Percentiles rank a stretch among this genome's conserved stretches.
Evolutionary conservation across 2,329 filamentous ascomycete genomes (phyloP).

Genomic region (Lizonia empirigonia): DNA sequence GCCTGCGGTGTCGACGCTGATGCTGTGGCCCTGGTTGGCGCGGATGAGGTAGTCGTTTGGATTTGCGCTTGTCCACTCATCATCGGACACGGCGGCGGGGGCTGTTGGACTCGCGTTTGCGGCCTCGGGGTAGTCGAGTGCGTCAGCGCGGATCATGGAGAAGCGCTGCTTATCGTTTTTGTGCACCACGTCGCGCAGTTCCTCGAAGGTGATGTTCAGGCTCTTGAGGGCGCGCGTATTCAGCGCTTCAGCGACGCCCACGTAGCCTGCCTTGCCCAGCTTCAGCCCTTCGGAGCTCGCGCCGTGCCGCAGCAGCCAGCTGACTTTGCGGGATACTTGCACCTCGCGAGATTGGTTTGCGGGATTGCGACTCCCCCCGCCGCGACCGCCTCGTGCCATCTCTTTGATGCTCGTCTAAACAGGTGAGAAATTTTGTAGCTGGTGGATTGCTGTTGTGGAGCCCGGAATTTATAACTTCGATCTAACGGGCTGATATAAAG

Average conservation of each 20-base stretch:
- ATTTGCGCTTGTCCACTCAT: constrained; percentile 43
- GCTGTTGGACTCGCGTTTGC: too few relatives aligned
- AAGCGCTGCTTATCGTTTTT: constrained; percentile 92
- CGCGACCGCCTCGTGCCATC: constrained; percentile 40
- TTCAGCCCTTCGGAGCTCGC: constrained; percentile 65
- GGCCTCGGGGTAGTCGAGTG: constrained; percentile 14
- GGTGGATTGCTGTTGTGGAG: neutral
- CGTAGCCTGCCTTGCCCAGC: constrained; percentile 64
- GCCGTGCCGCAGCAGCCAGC: constrained; percentile 65
- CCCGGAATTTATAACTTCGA: neutral
- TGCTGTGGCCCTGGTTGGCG: constrained; percentile 92
- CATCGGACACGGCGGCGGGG: too few relatives aligned
- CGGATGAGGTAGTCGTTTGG: constrained; percentile 81
- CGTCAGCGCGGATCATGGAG: constrained; percentile 66
- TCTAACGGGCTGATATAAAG: neutral
- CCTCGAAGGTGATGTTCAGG: constrained; percentile 74
- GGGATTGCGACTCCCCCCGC: constrained; percentile 45
- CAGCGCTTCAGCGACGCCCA: constrained; percentile 64
- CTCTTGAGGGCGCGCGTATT: constrained; percentile 66
- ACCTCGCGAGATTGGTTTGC: constrained; percentile 50
- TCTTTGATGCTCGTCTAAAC: constrained; percentile 20
- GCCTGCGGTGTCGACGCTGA: constrained; percentile 73
- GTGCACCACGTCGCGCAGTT: constrained; percentile 71
- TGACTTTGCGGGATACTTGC: constrained; percentile 57
- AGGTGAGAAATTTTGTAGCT: constrained; percentile 29